Conservation (phyloP, 139 green algal species). For the Chlorella ohadii region DNA sequence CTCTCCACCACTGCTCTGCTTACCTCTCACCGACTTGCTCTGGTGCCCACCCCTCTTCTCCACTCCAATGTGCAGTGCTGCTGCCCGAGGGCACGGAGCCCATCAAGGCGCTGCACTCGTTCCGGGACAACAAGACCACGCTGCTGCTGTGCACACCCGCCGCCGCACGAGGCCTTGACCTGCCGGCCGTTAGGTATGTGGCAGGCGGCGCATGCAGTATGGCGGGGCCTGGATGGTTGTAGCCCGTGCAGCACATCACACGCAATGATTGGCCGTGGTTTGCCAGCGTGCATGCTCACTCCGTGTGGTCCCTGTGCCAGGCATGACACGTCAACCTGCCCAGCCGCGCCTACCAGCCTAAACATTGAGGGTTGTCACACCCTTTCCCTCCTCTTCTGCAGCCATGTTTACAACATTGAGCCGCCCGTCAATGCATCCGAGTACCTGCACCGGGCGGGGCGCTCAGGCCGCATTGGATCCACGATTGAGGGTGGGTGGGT, state of each 20-base stretch:
- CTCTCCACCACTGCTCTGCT: too few relatives aligned
- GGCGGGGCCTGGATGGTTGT: not conserved
- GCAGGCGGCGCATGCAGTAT: not conserved
- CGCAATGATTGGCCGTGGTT: too few relatives aligned
- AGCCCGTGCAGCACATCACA: not conserved
- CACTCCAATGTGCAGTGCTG: conserved; percentile 58
- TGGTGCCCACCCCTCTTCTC: too few relatives aligned
- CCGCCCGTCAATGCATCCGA: conserved; percentile 59
- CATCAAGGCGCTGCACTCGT: conserved; percentile 72
- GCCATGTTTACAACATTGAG: conserved; percentile 85
- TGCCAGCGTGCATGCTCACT: too few relatives aligned
- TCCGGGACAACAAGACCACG: conserved; percentile 70
- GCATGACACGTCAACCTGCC: too few relatives aligned
- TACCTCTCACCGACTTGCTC: too few relatives aligned
- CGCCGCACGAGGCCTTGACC: conserved; percentile 81
- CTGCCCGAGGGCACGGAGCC: conserved; percentile 79
- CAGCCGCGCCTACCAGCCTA: too few relatives aligned
- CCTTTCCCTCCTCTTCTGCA: not conserved
- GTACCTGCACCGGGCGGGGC: conserved; percentile 87
- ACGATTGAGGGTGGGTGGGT: conserved; percentile 28
- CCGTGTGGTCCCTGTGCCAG: too few relatives aligned
- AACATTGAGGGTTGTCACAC: too few relatives aligned
- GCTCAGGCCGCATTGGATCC: conserved; percentile 76
- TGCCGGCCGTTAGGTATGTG: conserved; percentile 74
- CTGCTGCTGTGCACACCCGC: conserved; percentile 77